phyloP scores from a whole-genome alignment of 2,329 filamentous ascomycete species.

The Aspergillus udagawae region DNA sequence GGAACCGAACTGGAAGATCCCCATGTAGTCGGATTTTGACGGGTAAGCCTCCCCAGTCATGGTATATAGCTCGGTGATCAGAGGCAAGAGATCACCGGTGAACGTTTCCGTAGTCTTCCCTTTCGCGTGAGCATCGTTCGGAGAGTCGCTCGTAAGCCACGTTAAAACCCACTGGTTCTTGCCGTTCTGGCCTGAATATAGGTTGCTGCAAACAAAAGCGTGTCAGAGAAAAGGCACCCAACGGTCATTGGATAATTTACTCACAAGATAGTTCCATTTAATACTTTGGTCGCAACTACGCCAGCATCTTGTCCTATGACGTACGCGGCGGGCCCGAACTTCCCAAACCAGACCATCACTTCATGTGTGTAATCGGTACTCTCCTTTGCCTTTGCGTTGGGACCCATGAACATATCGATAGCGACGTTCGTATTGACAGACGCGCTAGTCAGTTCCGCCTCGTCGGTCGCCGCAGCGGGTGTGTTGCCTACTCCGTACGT shows the following conservation, averaged over 20 bases:
- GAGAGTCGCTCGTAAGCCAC: conserved; percentile 42
- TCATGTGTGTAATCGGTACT: background rate
- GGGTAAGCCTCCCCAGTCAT: conserved; percentile 36
- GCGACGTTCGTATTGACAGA: conserved; percentile 54
- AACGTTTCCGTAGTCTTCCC: conserved; percentile 35
- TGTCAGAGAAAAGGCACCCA: background rate
- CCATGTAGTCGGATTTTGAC: conserved; percentile 44
- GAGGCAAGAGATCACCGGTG: conserved; percentile 44
- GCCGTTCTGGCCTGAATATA: background rate
- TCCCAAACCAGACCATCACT: background rate
- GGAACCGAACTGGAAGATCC: conserved; percentile 51
- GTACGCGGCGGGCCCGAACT: background rate
- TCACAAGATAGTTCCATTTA: background rate
- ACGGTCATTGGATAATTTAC: background rate
- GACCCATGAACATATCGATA: conserved; percentile 57
- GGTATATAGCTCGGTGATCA: conserved; percentile 42
- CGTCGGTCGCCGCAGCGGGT: conserved; percentile 33
- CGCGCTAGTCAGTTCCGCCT: conserved; percentile 29
- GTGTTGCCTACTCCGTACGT: conserved; percentile 47
- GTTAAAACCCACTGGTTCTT: conserved; percentile 30
- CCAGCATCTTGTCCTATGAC: background rate
- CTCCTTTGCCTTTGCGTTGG: conserved; percentile 26
- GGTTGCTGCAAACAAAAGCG: background rate
- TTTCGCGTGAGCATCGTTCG: conserved; percentile 5
- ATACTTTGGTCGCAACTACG: background rate